A percentile compares a stretch with the other conserved stretches of the same genome.
Conservation (phyloP, 2,329 filamentous ascomycete species). For the Lachnellula hyalina region DNA sequence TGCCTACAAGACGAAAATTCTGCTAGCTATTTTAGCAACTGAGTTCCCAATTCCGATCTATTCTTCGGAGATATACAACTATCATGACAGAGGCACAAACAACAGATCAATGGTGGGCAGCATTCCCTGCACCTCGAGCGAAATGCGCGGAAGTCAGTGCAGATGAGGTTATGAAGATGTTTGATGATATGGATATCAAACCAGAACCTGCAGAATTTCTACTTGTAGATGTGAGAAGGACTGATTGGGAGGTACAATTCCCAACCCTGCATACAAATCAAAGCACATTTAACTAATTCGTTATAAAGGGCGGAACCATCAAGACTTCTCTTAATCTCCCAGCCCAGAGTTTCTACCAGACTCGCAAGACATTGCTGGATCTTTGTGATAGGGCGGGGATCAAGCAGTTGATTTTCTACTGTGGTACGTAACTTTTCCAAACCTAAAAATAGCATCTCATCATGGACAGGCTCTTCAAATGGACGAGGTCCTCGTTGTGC, state of each 20-base stretch:
- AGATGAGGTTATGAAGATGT: slow-evolving; percentile 36
- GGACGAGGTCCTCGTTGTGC: slow-evolving; percentile 48
- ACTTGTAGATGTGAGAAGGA: slow-evolving; percentile 48
- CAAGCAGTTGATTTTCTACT: slow-evolving; percentile 49
- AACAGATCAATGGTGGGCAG: slow-evolving; percentile 22
- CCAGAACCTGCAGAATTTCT: slow-evolving; percentile 36
- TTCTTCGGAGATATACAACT: background rate
- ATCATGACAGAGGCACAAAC: slow-evolving; percentile 10
- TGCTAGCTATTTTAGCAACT: background rate
- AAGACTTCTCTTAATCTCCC: slow-evolving; percentile 52
- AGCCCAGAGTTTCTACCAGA: slow-evolving; percentile 49
- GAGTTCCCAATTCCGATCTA: background rate
- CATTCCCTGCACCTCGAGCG: slow-evolving; percentile 40
- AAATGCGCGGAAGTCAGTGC: slow-evolving; percentile 35
- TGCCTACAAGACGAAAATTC: background rate
- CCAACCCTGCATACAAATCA: background rate
- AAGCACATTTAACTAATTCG: background rate
- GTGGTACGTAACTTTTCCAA: slow-evolving; percentile 37
- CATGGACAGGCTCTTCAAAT: slow-evolving; percentile 41
- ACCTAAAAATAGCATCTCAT: background rate
- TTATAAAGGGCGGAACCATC: slow-evolving; percentile 52
- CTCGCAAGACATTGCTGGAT: slow-evolving; percentile 42
- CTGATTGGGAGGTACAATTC: slow-evolving; percentile 41
- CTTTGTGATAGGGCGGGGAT: slow-evolving; percentile 46
- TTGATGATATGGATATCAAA: slow-evolving; percentile 35